Evolutionary conservation across 345 rosid genomes (phyloP), one percentile per base, ranked within the genome.

Genomic region (Ceriops zippeliana): DNA sequence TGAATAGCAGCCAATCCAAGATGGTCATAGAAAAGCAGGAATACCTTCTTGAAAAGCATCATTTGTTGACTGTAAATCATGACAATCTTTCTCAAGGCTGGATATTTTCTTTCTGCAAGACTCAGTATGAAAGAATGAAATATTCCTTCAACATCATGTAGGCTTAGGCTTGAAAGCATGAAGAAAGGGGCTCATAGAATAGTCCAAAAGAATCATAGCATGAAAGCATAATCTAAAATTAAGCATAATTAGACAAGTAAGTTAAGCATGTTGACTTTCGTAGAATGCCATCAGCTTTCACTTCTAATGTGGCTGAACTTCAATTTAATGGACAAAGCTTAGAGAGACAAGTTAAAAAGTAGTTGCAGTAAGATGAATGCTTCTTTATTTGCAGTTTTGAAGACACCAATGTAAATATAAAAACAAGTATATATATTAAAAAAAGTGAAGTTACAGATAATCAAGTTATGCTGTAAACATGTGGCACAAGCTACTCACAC

Each of bases 41-140:
- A 65, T 70, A 90, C 99, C 99, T 84, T 96, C 99, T 79, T 90
- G 90, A 54, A 96, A 90, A 74, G 96, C 92, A 79, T 83, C 88
- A 60, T 92, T 83, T 70, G 98, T 92, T 70, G 84, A 81, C 53
- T 87, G 91, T 65, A 96, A 84, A 82, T 96, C 98, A 75, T 83
- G 91, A 71, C 95, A 92, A 20, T 90, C 99, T 79, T 79, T 96
- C 74, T 96, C 98, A 13, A 92, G 81, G 83, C 85, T 85, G 74
- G 85, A 85, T 68, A 92, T 75, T 79, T 87, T 92, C 93, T 87
- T 96, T 82, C 98, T 96, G 85, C 47, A 80, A 70, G 24, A 72
- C 65, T 47, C 21, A 34, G 15, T 26, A 42, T 20, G 51, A 9
- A 56, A 10, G 7, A 47, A 58, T 68, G 28, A 66, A 58, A 73